These are phyloP conservation scores for Hordeum vulgare DNA, from an alignment of 176 grass and related monocot genomes.

Conservation along the genomic window MorexV3_pseudomolecules_assembly NC_058524.1:598086440-598086939, in stretches of 20 bases:
- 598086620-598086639: too few relatives aligned
- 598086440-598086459: too few relatives aligned
- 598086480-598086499: too few relatives aligned
- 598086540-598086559: too few relatives aligned
- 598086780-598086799: constrained; percentile 3
- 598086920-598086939: constrained; percentile 27
- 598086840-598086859: constrained; percentile 22
- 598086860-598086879: neutral
- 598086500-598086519: too few relatives aligned
- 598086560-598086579: neutral
- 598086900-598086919: neutral
- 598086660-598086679: too few relatives aligned
- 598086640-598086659: neutral
- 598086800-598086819: too few relatives aligned
- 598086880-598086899: neutral
- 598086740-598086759: neutral
- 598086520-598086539: neutral
- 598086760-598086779: neutral
- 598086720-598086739: neutral
- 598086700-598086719: neutral
- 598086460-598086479: too few relatives aligned
- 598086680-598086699: too few relatives aligned
- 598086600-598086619: neutral
- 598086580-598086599: neutral
- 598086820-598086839: constrained; percentile 1